Conservation (phyloP, 345 rosid genomes). For the Boechera divaricarpa region DNA sequence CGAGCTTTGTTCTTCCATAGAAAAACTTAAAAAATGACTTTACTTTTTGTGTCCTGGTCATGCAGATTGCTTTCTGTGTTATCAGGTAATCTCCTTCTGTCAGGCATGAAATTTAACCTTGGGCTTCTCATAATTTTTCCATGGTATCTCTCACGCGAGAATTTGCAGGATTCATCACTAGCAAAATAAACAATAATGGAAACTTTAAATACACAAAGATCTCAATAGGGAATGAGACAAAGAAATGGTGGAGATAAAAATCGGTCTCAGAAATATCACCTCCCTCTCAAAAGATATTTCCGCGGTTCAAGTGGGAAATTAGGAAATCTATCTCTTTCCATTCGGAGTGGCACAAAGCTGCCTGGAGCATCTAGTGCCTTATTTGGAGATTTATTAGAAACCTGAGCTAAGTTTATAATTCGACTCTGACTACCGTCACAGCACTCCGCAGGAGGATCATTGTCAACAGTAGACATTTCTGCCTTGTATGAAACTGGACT, state of each 20-base stretch:
- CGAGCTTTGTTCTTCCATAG: slow-evolving; percentile 44
- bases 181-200: slow-evolving; percentile 34
- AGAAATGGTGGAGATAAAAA: neutral
- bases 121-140: slow-evolving; percentile 58
- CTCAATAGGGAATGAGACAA: slow-evolving; percentile 3
- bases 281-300: slow-evolving; percentile 61
- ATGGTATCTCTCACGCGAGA: slow-evolving; percentile 61
- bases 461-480: slow-evolving; percentile 49
- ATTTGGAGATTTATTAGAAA: slow-evolving; percentile 53
- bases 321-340: slow-evolving; percentile 64
- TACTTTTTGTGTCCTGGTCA: slow-evolving; percentile 61
- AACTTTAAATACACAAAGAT: slow-evolving; percentile 23
- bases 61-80: slow-evolving; percentile 48
- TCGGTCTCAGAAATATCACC: slow-evolving; percentile 60
- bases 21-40: slow-evolving; percentile 51
- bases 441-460: slow-evolving; percentile 51
- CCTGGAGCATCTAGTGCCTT: slow-evolving; percentile 55
- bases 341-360: slow-evolving; percentile 50
- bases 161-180: slow-evolving; percentile 58
- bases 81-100: slow-evolving; percentile 68
- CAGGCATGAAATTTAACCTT: slow-evolving; percentile 59
- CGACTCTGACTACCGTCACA: slow-evolving; percentile 63
- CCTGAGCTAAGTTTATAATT: slow-evolving; percentile 59
- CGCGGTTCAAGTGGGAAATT: slow-evolving; percentile 61
- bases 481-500: slow-evolving; percentile 48